These are phyloP conservation scores for Naganishia onofrii DNA, from an alignment of 768 basidiomycete species.

Conservation along the genomic window DNA sequence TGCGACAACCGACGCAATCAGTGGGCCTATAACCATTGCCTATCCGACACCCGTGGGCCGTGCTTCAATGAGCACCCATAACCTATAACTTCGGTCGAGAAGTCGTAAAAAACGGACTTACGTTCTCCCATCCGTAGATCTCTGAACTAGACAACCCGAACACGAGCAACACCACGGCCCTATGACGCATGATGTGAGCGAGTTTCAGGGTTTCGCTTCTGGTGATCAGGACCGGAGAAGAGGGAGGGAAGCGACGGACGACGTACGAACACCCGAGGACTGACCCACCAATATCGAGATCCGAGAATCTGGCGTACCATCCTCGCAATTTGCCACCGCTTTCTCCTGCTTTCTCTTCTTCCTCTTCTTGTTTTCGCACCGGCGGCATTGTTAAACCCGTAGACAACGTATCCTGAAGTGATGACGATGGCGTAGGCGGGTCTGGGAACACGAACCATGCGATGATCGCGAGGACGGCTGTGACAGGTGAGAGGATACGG, in stretches of 20 bases:
- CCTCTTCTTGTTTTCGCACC: too few species aligned
- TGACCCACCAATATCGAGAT: too few species aligned
- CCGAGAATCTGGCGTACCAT: too few species aligned
- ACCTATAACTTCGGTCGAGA: neutral
- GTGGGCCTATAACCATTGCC: neutral
- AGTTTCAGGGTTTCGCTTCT: neutral
- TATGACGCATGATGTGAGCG: neutral
- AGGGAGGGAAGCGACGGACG: neutral
- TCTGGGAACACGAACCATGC: conserved; percentile 8
- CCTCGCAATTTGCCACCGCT: too few species aligned
- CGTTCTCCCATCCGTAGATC: neutral
- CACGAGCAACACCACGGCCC: neutral
- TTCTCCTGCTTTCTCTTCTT: too few species aligned
- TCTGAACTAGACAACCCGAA: conserved; percentile 7
- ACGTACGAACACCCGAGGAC: too few species aligned
- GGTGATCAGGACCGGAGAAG: neutral
- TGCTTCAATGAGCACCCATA: too few species aligned
- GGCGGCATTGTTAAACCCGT: too few species aligned
- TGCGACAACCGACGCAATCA: neutral
- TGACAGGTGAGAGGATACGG: conserved; percentile 3
- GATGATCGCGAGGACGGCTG: neutral
- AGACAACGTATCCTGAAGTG: neutral
- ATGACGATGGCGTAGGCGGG: neutral
- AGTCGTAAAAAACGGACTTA: neutral
- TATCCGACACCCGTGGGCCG: neutral